Percentiles rank a stretch among this genome's conserved stretches.
These are phyloP conservation scores for Trichoderma asperelloides DNA, from an alignment of 495 filamentous ascomycete genomes.

Conservation along the genomic window DNA sequence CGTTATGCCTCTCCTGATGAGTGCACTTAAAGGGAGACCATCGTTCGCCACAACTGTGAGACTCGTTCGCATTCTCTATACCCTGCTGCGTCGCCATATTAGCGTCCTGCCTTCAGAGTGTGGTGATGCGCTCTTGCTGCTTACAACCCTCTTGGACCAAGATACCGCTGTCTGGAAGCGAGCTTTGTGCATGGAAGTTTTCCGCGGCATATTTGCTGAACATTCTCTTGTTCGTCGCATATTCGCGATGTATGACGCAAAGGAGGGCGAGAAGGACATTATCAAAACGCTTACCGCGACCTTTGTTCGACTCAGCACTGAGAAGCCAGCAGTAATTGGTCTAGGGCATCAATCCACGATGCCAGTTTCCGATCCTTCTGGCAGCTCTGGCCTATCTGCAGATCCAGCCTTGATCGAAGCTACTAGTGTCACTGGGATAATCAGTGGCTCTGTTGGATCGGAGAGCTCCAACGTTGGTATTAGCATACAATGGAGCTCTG, in stretches of 20 bases:
- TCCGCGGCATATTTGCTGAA: slow-evolving; percentile 75
- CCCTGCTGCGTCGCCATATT: slow-evolving; percentile 68
- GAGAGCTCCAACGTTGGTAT: slow-evolving; percentile 64
- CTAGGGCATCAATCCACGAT: slow-evolving; percentile 77
- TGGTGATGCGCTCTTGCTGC: slow-evolving; percentile 72
- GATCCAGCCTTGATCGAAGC: slow-evolving; percentile 85
- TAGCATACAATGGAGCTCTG: slow-evolving; percentile 80
- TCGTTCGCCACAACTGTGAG: slow-evolving; percentile 79
- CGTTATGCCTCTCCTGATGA: slow-evolving; percentile 75
- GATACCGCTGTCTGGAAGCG: slow-evolving; percentile 79
- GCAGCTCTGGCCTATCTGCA: slow-evolving; percentile 31
- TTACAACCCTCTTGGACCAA: slow-evolving; percentile 82
- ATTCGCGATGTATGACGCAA: slow-evolving; percentile 68
- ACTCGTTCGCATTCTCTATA: slow-evolving; percentile 69
- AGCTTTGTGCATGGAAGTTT: slow-evolving; percentile 82
- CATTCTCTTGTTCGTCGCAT: slow-evolving; percentile 68
- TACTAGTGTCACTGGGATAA: slow-evolving; percentile 78
- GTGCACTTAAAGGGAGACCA: slow-evolving; percentile 64
- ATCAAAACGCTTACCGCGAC: slow-evolving; percentile 71
- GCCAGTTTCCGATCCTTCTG: slow-evolving; percentile 43
- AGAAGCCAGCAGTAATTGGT: slow-evolving; percentile 81
- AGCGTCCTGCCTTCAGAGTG: slow-evolving; percentile 67
- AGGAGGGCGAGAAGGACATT: slow-evolving; percentile 64
- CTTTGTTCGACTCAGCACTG: slow-evolving; percentile 80
- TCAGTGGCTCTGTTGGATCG: slow-evolving; percentile 62